Evolutionary conservation across 805 yeast genomes (phyloP).

Genomic region (Barnettozyma populi): DNA sequence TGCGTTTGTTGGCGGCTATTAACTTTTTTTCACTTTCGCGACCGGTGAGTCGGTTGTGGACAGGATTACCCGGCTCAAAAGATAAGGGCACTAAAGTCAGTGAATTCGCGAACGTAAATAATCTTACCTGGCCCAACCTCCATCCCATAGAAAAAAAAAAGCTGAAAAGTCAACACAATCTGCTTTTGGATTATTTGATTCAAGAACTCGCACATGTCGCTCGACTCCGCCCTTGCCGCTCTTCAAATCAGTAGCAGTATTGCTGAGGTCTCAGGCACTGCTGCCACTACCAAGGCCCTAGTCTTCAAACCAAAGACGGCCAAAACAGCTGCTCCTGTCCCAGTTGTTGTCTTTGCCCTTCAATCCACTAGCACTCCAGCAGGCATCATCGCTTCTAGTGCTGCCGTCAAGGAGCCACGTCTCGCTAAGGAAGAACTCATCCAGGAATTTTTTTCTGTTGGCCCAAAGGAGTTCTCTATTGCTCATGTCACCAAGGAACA

Average conservation of each 20-base stretch:
- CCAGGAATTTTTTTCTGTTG: constrained; percentile 49
- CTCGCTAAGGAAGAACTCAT: constrained; percentile 81
- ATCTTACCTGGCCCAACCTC: too few relatives aligned
- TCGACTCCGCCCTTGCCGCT: constrained; percentile 62
- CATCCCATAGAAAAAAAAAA: too few relatives aligned
- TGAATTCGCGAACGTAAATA: background rate
- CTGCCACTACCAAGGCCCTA: constrained; percentile 61
- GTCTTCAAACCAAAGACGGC: constrained; percentile 92
- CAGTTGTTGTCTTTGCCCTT: constrained; percentile 75
- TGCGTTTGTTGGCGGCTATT: background rate
- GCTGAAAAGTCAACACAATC: background rate
- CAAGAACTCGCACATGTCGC: constrained; percentile 41
- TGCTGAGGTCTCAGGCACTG: constrained; percentile 44
- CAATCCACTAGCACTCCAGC: constrained; percentile 67
- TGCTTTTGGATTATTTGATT: background rate
- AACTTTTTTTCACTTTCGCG: background rate
- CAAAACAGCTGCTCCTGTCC: constrained; percentile 71
- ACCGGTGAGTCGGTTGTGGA: background rate
- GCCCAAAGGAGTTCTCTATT: constrained; percentile 58
- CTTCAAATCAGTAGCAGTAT: constrained; percentile 44
- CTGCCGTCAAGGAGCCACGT: constrained; percentile 78
- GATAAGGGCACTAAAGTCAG: background rate
- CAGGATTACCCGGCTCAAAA: background rate
- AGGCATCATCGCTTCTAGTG: constrained; percentile 55
- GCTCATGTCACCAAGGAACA: constrained; percentile 41